phyloP scores from a whole-genome alignment of 257 asterid species.

The Ilex asprella region DNA sequence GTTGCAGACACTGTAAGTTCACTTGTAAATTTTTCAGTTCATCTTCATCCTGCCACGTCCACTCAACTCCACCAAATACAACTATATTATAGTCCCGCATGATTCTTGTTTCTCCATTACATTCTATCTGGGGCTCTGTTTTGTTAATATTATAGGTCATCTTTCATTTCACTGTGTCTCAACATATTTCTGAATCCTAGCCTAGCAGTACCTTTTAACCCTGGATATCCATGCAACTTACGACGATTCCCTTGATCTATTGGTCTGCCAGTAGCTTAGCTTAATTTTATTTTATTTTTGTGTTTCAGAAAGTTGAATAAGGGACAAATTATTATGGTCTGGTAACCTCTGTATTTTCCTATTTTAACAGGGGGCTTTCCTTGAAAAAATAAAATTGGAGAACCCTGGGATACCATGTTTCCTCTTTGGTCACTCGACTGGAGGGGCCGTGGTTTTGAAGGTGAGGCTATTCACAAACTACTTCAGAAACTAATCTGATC shows the following conservation, averaged over 20 bases:
- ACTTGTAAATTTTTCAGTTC: neutral
- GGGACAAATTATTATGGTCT: too few species aligned
- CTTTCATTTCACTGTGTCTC: neutral
- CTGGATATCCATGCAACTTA: too few species aligned
- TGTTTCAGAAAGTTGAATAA: too few species aligned
- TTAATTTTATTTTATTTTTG: too few species aligned
- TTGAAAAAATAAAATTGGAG: conserved; percentile 66
- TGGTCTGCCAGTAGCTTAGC: too few species aligned
- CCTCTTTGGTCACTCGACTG: conserved; percentile 96
- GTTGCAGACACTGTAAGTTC: conserved; percentile 93
- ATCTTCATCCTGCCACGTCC: neutral
- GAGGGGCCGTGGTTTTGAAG: conserved; percentile 96
- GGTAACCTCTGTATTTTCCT: conserved; percentile 7
- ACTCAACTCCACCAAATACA: neutral
- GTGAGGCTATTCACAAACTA: conserved; percentile 26
- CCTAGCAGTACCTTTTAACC: too few species aligned
- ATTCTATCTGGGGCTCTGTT: neutral
- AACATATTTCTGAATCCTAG: neutral
- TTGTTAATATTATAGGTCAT: neutral
- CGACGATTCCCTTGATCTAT: too few species aligned
- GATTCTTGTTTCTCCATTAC: too few species aligned
- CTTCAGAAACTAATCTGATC: neutral
- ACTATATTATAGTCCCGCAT: neutral
- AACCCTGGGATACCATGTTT: conserved; percentile 85
- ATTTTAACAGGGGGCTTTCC: conserved; percentile 52